A percentile compares a stretch with the other conserved stretches of the same genome.
Evolutionary conservation across 1,139 yeast genomes (phyloP).

Genomic region (Pichia inconspicua): DNA sequence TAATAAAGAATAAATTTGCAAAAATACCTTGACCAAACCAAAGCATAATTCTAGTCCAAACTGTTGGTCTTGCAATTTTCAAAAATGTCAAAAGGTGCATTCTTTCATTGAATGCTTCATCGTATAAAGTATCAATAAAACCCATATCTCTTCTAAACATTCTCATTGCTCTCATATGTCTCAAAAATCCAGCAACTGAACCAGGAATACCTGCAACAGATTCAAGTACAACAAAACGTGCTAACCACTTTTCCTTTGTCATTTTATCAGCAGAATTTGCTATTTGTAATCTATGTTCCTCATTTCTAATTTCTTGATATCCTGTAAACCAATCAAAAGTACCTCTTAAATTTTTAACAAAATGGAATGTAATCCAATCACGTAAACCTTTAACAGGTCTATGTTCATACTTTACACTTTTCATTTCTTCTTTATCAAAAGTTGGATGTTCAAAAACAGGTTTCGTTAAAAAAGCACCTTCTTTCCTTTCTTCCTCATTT

Average conservation of each 20-base stretch:
- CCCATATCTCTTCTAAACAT: conserved; percentile 61
- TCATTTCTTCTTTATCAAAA: conserved; percentile 41
- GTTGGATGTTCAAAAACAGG: conserved; percentile 54
- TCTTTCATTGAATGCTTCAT: conserved; percentile 74
- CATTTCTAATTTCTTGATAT: conserved; percentile 42
- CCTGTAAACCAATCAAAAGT: conserved; percentile 60
- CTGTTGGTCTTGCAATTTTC: conserved; percentile 56
- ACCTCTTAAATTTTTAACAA: conserved; percentile 39
- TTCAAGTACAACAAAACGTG: conserved; percentile 62
- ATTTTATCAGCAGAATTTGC: conserved; percentile 33
- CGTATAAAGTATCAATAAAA: conserved; percentile 67
- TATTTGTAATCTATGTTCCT: conserved; percentile 23
- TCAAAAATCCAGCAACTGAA: conserved; percentile 61
- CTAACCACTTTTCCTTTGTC: conserved; percentile 62
- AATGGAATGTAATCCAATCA: conserved; percentile 46
- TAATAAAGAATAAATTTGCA: conserved; percentile 55
- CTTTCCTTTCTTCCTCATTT: conserved; percentile 3
- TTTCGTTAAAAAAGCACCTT: conserved; percentile 17
- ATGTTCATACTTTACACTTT: conserved; percentile 42
- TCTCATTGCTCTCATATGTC: conserved; percentile 58
- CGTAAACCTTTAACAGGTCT: conserved; percentile 40
- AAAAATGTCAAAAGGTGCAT: conserved; percentile 70
- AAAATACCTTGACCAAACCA: conserved; percentile 68
- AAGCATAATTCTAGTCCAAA: conserved; percentile 49
- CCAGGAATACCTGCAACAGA: conserved; percentile 78